phyloP scores from a whole-genome alignment of 1,284 basidiomycete species.

The Cutaneotrichosporon cutaneum region DNA sequence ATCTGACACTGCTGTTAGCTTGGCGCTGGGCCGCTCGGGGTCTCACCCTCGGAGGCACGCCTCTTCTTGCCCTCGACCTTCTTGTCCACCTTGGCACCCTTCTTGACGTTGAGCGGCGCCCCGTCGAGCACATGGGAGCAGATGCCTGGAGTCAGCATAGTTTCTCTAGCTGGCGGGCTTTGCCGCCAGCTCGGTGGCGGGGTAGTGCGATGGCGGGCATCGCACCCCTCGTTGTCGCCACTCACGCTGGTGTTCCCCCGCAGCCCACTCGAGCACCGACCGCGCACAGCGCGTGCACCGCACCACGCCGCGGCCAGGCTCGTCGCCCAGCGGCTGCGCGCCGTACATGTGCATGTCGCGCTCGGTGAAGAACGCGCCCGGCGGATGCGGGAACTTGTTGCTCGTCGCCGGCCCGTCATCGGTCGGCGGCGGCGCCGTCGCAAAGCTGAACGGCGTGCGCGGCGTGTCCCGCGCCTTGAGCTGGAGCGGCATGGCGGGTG shows the following conservation, averaged over 20 bases:
- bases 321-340: constrained; percentile 62
- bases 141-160: constrained; percentile 55
- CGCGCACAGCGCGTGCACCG: constrained; percentile 76
- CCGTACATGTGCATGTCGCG: constrained; percentile 85
- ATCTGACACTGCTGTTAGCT: constrained; percentile 11
- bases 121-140: constrained; percentile 62
- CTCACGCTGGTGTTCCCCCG: constrained; percentile 71
- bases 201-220: too few species aligned
- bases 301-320: constrained; percentile 66
- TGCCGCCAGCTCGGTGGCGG: background rate
- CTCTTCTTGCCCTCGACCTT: constrained; percentile 32
- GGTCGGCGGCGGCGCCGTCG: constrained; percentile 16
- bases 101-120: constrained; percentile 52
- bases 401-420: constrained; percentile 15
- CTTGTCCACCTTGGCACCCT: constrained; percentile 59
- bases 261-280: constrained; percentile 70
- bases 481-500: constrained; percentile 17
- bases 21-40: background rate
- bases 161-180: background rate
- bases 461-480: constrained; percentile 35
- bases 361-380: constrained; percentile 75
- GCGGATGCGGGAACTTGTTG: constrained; percentile 55
- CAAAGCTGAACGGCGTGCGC: constrained; percentile 42
- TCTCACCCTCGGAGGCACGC: constrained; percentile 44
- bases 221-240: constrained; percentile 18